Percentiles rank a stretch among this genome's conserved stretches.
These are phyloP conservation scores for Chenopodium formosanum DNA, from an alignment of 148 eudicot species.

Conservation along the genomic window DNA sequence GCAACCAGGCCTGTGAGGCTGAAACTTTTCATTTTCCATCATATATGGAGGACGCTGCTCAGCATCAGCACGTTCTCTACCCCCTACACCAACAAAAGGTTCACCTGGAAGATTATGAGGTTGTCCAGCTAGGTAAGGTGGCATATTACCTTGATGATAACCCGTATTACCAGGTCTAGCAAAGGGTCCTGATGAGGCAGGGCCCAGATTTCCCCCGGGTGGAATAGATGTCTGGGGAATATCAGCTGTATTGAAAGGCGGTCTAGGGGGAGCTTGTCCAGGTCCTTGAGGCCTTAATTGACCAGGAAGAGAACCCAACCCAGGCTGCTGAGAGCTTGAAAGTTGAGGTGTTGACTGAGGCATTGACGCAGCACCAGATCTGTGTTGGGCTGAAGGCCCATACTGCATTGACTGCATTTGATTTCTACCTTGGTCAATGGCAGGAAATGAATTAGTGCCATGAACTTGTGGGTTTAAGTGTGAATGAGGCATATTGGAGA, in stretches of 20 bases:
- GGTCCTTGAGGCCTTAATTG: conserved; percentile 64
- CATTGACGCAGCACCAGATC: conserved; percentile 36
- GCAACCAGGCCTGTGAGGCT: conserved; percentile 42
- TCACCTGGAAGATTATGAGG: conserved; percentile 40
- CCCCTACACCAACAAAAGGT: conserved; percentile 37
- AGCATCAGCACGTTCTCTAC: conserved; percentile 48
- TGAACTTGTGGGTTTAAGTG: conserved; percentile 30
- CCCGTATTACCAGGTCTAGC: conserved; percentile 43
- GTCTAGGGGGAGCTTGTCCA: conserved; percentile 40
- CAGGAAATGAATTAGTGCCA: conserved; percentile 33
- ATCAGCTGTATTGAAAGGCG: conserved; percentile 35
- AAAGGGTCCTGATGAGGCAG: conserved; percentile 34
- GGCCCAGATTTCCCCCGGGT: conserved; percentile 34
- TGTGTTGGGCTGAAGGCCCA: conserved; percentile 43
- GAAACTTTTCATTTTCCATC: conserved; percentile 35
- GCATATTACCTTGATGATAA: conserved; percentile 36
- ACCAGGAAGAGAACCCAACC: conserved; percentile 40
- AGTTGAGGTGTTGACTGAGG: conserved; percentile 34
- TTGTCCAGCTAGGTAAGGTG: conserved; percentile 33
- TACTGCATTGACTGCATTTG: conserved; percentile 36
- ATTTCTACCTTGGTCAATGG: conserved; percentile 37
- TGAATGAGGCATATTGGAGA: conserved; percentile 28
- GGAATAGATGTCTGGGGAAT: conserved; percentile 29
- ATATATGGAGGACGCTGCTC: conserved; percentile 42
- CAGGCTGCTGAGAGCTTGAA: conserved; percentile 31